Evolutionary conservation across 1,284 basidiomycete species (phyloP).

Genomic region (Pyrrhoderma lamaoense): DNA sequence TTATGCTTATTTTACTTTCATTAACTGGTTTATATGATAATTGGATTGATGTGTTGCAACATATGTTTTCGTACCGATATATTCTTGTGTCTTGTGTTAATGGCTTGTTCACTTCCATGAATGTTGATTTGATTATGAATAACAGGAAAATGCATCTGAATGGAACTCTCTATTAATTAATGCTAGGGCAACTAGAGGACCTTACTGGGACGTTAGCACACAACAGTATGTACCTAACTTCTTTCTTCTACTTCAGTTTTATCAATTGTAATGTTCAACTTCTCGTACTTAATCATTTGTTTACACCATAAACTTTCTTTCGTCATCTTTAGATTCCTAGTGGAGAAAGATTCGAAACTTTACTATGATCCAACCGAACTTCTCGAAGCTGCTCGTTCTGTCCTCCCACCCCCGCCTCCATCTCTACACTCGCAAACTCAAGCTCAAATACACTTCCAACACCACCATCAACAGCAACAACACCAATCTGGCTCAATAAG

Average conservation of each 20-base stretch:
- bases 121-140: no score
- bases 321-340: conserved; percentile 40
- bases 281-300: conserved; percentile 1
- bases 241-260: not conserved
- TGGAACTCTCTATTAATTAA: conserved; percentile 76
- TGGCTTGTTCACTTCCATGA: no score
- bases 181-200: conserved; percentile 70
- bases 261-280: not conserved
- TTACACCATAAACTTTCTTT: not conserved
- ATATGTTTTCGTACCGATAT: no score
- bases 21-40: conserved; percentile 45
- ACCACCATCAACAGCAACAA: conserved; percentile 2
- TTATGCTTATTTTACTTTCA: not conserved
- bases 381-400: conserved; percentile 20
- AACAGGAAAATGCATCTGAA: conserved; percentile 69
- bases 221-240: conserved; percentile 58
- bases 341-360: conserved; percentile 50
- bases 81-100: no score
- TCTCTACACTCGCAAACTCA: not conserved
- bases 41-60: no score
- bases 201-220: conserved; percentile 79
- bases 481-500: not conserved
- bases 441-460: not conserved
- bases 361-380: conserved; percentile 57
- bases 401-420: not conserved